phyloP scores from a whole-genome alignment of 78 protist species.

The Dictyostelium firmibasis region DNA sequence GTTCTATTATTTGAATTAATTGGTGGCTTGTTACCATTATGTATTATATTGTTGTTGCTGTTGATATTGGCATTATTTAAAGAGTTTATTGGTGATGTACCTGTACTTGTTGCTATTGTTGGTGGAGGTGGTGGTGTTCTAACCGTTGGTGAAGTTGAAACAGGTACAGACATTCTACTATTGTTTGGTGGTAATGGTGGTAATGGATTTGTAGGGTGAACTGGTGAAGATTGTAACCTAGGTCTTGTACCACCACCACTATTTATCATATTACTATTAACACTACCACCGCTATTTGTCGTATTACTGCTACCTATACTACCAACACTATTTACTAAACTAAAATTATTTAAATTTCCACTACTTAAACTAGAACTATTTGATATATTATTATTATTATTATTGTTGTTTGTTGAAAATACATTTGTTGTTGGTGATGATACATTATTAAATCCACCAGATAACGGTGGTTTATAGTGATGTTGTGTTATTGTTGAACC shows the following conservation, averaged over 20 bases:
- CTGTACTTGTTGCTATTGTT: neutral
- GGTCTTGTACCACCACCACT: conserved; percentile 20
- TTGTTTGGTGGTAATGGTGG: conserved; percentile 40
- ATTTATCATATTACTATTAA: neutral
- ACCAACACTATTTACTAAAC: neutral
- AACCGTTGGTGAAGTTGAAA: neutral
- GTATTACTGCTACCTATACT: neutral
- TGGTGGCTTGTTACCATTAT: neutral
- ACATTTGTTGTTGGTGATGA: neutral
- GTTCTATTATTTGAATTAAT: neutral
- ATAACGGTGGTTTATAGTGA: neutral
- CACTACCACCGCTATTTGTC: neutral
- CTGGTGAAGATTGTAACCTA: conserved; percentile 42
- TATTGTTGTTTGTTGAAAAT: neutral
- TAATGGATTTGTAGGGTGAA: conserved; percentile 58
- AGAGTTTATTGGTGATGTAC: neutral
- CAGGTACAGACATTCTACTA: conserved; percentile 34
- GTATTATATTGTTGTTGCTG: neutral
- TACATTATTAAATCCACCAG: neutral
- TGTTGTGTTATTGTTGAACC: neutral
- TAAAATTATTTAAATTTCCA: neutral
- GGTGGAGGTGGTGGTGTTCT: conserved; percentile 48
- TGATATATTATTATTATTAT: neutral
- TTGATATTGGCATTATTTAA: neutral
- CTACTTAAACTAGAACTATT: conserved; percentile 2